A percentile compares a stretch with the other conserved stretches of the same genome.
Conservation (phyloP, 371 early-diverging fungal species). For the Mortierella sp. region DNA sequence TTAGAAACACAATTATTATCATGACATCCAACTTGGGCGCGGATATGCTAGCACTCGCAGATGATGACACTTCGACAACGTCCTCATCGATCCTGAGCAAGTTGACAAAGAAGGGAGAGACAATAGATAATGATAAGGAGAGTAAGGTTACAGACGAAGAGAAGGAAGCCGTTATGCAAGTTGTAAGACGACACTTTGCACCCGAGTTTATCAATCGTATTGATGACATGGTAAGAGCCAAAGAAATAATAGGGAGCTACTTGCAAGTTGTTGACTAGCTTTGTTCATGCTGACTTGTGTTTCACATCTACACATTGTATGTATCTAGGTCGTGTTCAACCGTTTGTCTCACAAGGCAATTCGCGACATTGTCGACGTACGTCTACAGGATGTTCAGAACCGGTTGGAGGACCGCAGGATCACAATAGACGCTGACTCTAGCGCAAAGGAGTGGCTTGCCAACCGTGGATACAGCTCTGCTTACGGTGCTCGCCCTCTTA, state of each 20-base stretch:
- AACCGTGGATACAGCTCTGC: conserved; percentile 84
- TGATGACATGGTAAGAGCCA: conserved; percentile 74
- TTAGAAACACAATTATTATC: conserved; percentile 93
- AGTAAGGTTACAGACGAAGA: conserved; percentile 51
- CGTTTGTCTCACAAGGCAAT: conserved; percentile 79
- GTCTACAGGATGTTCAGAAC: conserved; percentile 80
- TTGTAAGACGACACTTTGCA: conserved; percentile 86
- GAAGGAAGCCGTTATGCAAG: conserved; percentile 66
- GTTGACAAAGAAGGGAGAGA: conserved; percentile 2
- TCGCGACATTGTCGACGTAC: conserved; percentile 86
- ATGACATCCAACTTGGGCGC: conserved; percentile 91
- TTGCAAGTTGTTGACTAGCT: no score
- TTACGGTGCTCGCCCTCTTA: conserved; percentile 90
- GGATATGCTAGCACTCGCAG: conserved; percentile 60
- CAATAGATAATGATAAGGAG: conserved; percentile 22
- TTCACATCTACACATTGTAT: neutral
- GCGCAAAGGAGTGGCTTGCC: conserved; percentile 85
- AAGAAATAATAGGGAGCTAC: neutral
- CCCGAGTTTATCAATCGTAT: conserved; percentile 95
- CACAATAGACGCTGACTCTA: conserved; percentile 68
- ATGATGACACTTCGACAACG: conserved; percentile 31
- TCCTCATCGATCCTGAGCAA: conserved; percentile 31
- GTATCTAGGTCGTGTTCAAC: conserved; percentile 77
- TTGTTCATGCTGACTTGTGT: neutral
- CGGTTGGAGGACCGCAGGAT: conserved; percentile 83